A percentile compares a stretch with the other conserved stretches of the same genome.
phyloP scores from a whole-genome alignment of 495 filamentous ascomycete genomes.

The Podospora tetraspora region DNA sequence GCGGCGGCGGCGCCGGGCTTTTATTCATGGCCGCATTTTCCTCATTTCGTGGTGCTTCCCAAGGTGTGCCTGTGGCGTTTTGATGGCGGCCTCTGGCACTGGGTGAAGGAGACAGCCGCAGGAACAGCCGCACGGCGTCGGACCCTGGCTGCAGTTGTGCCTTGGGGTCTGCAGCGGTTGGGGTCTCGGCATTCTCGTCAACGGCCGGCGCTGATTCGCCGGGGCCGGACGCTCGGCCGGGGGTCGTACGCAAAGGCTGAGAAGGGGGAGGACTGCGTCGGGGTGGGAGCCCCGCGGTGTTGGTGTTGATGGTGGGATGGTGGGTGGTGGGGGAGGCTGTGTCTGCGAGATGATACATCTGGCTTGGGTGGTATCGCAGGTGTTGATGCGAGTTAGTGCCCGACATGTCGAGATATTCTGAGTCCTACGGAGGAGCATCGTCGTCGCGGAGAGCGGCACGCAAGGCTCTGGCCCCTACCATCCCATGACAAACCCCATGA shows the following conservation, averaged over 20 bases:
- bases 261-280: not conserved
- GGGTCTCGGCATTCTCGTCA: not conserved
- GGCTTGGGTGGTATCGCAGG: not conserved
- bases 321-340: not conserved
- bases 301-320: not conserved
- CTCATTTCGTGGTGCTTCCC: not conserved
- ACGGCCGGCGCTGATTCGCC: constrained; percentile 6
- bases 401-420: not conserved
- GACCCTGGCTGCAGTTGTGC: not conserved
- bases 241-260: constrained; percentile 10
- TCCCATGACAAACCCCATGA: not conserved
- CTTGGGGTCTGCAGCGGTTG: constrained; percentile 3
- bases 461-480: not conserved
- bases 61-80: not conserved
- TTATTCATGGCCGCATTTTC: not conserved
- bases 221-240: not conserved
- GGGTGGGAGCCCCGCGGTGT: not conserved
- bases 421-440: not conserved
- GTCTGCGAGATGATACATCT: not conserved
- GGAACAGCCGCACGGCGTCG: no score
- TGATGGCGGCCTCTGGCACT: not conserved
- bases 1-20: not conserved
- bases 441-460: not conserved
- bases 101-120: not conserved
- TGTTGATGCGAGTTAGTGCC: not conserved